phyloP scores from a whole-genome alignment of 208 protist genomes.

The Novymonas esmeraldas region DNA sequence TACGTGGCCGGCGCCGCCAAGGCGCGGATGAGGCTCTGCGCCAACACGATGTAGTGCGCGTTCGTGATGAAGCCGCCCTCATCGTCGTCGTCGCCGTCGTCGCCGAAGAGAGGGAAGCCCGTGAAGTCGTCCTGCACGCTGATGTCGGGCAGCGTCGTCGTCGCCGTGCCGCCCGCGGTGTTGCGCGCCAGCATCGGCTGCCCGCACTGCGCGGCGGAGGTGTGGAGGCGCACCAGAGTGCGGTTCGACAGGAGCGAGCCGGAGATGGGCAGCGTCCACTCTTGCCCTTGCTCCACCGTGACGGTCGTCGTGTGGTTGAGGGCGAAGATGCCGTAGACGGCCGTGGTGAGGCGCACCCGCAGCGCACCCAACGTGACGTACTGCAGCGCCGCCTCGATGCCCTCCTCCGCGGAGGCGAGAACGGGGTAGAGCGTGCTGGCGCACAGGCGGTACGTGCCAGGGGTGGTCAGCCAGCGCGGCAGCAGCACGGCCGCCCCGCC shows the following conservation, averaged over 20 bases:
- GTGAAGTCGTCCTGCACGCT: slow-evolving; percentile 45
- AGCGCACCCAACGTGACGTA: slow-evolving; percentile 59
- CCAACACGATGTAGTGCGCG: slow-evolving; percentile 50
- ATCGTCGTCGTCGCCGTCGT: slow-evolving; percentile 15
- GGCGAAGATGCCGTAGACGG: slow-evolving; percentile 64
- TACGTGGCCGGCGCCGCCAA: slow-evolving; percentile 45
- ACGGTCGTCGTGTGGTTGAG: slow-evolving; percentile 62
- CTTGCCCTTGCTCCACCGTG: slow-evolving; percentile 71
- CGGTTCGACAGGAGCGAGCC: slow-evolving; percentile 62
- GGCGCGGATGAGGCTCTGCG: slow-evolving; percentile 45
- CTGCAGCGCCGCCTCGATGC: slow-evolving; percentile 56
- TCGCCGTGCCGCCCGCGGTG: slow-evolving; percentile 4
- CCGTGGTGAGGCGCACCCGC: slow-evolving; percentile 44
- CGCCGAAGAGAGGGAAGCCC: slow-evolving; percentile 40
- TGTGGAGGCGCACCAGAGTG: slow-evolving; percentile 52
- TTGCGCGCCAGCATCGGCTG: slow-evolving; percentile 39
- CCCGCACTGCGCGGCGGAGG: slow-evolving; percentile 33
- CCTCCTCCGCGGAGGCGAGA: slow-evolving; percentile 27
- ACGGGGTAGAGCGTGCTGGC: slow-evolving; percentile 58
- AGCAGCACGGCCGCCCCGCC: slow-evolving; percentile 59
- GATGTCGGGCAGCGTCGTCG: slow-evolving; percentile 34
- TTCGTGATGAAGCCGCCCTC: slow-evolving; percentile 14
- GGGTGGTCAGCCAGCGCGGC: slow-evolving; percentile 44
- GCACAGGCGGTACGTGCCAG: slow-evolving; percentile 66
- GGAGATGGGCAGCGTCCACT: slow-evolving; percentile 66